Base-by-base conservation (phyloP, 495 filamentous ascomycete species). In the Penicillium odoratum region DNA sequence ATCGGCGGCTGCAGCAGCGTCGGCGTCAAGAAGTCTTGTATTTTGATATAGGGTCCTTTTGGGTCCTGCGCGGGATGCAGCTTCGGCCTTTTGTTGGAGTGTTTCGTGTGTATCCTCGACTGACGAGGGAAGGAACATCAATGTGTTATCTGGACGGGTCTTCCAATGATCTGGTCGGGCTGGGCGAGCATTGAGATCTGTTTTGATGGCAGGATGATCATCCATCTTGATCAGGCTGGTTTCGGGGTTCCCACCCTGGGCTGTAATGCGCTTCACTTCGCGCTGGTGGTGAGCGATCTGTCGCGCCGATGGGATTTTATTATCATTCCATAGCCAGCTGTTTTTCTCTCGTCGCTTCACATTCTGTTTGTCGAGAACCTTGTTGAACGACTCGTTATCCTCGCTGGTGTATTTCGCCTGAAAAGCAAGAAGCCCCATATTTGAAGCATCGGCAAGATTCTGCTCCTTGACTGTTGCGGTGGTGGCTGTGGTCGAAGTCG, bases 301-400 rank as follows among this genome's bases (percentile, higher is more conserved):
- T 65, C 91, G 86, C 45, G 91, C 88, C 5, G 92, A 86, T 0
- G 91, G 92, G 28, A 97, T 81, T 72, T 95, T 95, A 69, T 98
- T 97, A 28, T 84, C 86, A 33, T 80, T 82, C 87, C 91, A 96
- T 48, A 97, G 77, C 88, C 93, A 98, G 0, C 85, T 85, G 66
- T 96, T 86, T 59, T 90, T 93, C 66, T 90, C 87, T 11, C 87
- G 84, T 40, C 81, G 82, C 69, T 92, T 93, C 28, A 83, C 79
- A 66, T 97, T 98, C 62, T 97, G 91, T 68, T 88, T 91, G 74
- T 98, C 94, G 11, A 98, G 75, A 1, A 98, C 78, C 64, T 88
- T 88, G 73, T 96, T 93, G 77, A 98, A 97, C 49, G 87, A 91
- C 64, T 96, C 93, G 66, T 98, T 97, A 70, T 98, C 94, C 73